Conservation (phyloP, 2,329 filamentous ascomycete genomes). For the Pseudogymnoascus sp. region DNA sequence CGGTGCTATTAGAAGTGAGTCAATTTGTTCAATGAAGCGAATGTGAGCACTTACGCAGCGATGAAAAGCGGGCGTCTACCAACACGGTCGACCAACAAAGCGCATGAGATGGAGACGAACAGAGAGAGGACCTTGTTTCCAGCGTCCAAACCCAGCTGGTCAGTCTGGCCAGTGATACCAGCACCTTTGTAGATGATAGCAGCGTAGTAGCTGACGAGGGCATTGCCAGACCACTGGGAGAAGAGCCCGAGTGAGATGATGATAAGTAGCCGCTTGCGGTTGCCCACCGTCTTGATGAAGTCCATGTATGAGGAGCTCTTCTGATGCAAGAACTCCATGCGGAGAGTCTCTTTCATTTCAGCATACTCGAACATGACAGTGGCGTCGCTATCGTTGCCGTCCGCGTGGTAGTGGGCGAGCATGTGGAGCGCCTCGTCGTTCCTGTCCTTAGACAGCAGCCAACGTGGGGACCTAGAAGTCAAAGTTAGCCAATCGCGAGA, state of each 20-base stretch:
- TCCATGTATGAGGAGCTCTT: conserved; percentile 49
- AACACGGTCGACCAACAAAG: conserved; percentile 45
- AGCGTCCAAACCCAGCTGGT: conserved; percentile 14
- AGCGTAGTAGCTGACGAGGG: conserved; percentile 62
- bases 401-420: conserved; percentile 49
- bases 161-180: conserved; percentile 42
- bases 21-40: background rate
- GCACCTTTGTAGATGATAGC: conserved; percentile 55
- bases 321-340: conserved; percentile 33
- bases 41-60: conserved; percentile 5
- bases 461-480: conserved; percentile 54
- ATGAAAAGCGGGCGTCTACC: conserved; percentile 51
- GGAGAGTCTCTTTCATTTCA: conserved; percentile 26
- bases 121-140: background rate
- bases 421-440: conserved; percentile 46
- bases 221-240: conserved; percentile 63
- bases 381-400: conserved; percentile 42
- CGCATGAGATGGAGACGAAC: conserved; percentile 45
- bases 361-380: conserved; percentile 43
- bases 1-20: conserved; percentile 26
- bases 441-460: conserved; percentile 51
- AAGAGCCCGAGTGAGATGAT: conserved; percentile 58
- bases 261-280: conserved; percentile 57
- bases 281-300: conserved; percentile 46
- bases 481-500: conserved; percentile 26